Conservation (phyloP, 116 monocot species). For the Zostera marina region DNA sequence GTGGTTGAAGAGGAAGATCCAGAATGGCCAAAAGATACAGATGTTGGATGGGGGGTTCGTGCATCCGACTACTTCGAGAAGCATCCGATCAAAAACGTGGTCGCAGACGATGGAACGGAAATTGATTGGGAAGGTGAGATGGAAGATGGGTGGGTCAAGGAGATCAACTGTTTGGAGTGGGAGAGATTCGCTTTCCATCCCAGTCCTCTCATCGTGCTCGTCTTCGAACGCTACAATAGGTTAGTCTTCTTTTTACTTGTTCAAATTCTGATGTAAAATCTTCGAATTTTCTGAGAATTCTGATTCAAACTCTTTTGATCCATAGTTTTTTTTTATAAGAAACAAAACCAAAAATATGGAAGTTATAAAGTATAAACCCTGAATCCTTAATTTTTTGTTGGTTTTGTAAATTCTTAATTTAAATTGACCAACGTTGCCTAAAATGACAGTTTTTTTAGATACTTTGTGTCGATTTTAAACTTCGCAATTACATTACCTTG, state of each 20-base stretch:
- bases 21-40: slow-evolving; percentile 82
- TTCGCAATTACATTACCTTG: too few species aligned
- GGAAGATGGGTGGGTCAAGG: slow-evolving; percentile 85
- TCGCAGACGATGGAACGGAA: slow-evolving; percentile 52
- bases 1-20: slow-evolving; percentile 74
- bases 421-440: too few species aligned
- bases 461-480: too few species aligned
- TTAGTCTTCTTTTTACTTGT: not conserved
- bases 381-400: too few species aligned
- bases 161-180: slow-evolving; percentile 96
- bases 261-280: too few species aligned
- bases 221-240: slow-evolving; percentile 86
- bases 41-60: slow-evolving; percentile 74
- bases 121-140: slow-evolving; percentile 94
- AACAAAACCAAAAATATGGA: too few species aligned
- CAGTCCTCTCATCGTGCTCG: slow-evolving; percentile 79
- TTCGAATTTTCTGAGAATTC: too few species aligned
- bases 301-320: too few species aligned
- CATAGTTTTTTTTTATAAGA: too few species aligned
- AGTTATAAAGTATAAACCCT: too few species aligned
- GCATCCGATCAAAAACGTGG: slow-evolving; percentile 77
- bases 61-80: slow-evolving; percentile 93
- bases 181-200: slow-evolving; percentile 92
- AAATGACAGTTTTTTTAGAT: too few species aligned
- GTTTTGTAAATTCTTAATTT: too few species aligned